Evolutionary conservation across 257 asterid species (phyloP), one percentile per base, ranked within the genome.

Genomic region (Catharanthus roseus): DNA sequence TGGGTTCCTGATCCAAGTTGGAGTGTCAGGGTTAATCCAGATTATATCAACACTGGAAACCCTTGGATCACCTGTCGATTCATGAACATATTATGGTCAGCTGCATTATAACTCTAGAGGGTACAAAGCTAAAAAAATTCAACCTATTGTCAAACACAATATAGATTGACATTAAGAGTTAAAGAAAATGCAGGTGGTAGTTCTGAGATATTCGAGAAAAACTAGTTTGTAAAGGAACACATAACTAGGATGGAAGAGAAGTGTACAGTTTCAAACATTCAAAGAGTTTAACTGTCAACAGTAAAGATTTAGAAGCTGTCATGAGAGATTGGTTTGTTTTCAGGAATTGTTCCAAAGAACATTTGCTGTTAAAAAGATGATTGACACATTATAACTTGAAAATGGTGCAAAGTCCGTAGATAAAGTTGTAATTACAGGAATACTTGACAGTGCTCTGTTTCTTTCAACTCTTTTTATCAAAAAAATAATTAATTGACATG

Each of bases 1-100:
- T 63, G 87, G 91, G 82, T 86, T 87, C 81, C 89, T 87, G 66
- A 80, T 83, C 96, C 92, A 90, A 74, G 95, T 83, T 38, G 87
- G 87, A 33, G 91, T 85, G 68, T 87, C 95, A 7, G 96, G 91
- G 74, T 78, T 88, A 72, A 83, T 71, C 97, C 97, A 91, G 45
- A 82, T 75, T 72, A 90, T 72, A 72, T 83, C 81, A 31, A 89
- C 97, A 65, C 82, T 71, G 66, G 96, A 80, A 72, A 95, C 87
- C 83, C 96, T 88, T 44, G 96, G 86, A 86, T 95, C 97, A 77
- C 97, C 99, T 95, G 86, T 75, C 71, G 51, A 80, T 79, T 68
- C 29, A 73, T 38, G 28, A 53, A 39, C 3, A 71, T 13, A 53
- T 21, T 38, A 10, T 28, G 62, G 45, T 42, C 31, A 63, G 51